Conservation (phyloP, 2,329 filamentous ascomycete species). For the Trichoderma arundinaceum region DNA sequence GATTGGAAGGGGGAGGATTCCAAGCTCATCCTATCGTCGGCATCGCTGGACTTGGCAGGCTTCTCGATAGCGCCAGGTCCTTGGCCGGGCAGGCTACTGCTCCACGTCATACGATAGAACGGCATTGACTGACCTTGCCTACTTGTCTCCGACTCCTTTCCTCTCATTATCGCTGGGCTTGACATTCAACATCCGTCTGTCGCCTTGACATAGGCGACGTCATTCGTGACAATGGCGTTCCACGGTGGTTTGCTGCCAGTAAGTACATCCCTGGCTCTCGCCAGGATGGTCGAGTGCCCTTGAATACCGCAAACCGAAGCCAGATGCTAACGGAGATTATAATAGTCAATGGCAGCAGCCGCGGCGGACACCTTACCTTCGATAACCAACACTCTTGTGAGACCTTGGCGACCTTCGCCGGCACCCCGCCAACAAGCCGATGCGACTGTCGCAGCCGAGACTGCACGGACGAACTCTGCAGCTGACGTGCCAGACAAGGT, state of each 20-base stretch:
- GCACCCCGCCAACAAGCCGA: slow-evolving; percentile 32
- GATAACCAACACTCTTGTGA: slow-evolving; percentile 48
- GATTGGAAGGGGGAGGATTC: slow-evolving; percentile 3
- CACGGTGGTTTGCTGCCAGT: slow-evolving; percentile 38
- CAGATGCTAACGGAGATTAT: neutral
- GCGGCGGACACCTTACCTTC: slow-evolving; percentile 55
- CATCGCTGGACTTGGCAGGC: slow-evolving; percentile 17
- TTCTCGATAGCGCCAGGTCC: slow-evolving; percentile 19
- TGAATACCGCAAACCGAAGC: neutral
- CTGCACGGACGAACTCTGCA: slow-evolving; percentile 29
- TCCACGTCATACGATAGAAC: slow-evolving; percentile 30
- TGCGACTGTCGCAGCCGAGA: slow-evolving; percentile 23
- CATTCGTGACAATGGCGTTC: slow-evolving; percentile 27
- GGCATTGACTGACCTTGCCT: slow-evolving; percentile 4
- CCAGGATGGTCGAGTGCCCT: neutral
- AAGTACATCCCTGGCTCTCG: slow-evolving; percentile 10
- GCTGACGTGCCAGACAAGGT: slow-evolving; percentile 27
- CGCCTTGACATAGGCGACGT: slow-evolving; percentile 27
- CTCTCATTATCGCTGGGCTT: neutral
- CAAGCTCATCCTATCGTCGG: neutral
- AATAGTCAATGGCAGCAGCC: slow-evolving; percentile 47
- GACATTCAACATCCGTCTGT: neutral
- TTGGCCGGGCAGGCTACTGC: slow-evolving; percentile 27
- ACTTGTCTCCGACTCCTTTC: neutral
- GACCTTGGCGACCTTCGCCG: slow-evolving; percentile 43